Evolutionary conservation across 352 stramenopile genomes (phyloP).

Genomic region (Peronospora farinosa): DNA sequence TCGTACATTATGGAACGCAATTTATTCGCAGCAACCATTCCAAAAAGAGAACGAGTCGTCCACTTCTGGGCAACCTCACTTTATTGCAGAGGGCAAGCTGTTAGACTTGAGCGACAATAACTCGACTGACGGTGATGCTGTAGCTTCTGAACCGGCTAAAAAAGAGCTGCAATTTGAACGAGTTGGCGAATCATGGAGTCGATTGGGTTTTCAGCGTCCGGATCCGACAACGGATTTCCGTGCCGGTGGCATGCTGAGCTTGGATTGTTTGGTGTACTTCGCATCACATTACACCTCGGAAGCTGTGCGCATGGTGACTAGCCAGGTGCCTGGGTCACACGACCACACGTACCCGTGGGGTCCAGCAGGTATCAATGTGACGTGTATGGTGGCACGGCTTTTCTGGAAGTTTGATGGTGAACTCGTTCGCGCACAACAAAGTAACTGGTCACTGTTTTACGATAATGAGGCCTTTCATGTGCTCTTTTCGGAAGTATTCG

Average conservation of each 20-base stretch:
- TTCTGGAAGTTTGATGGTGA: slow-evolving; percentile 82
- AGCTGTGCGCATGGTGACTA: slow-evolving; percentile 67
- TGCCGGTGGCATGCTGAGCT: slow-evolving; percentile 68
- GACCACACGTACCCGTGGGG: slow-evolving; percentile 82
- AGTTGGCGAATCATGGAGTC: slow-evolving; percentile 70
- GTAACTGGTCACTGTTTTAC: slow-evolving; percentile 71
- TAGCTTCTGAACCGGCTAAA: slow-evolving; percentile 5
- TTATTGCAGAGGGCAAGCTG: slow-evolving; percentile 26
- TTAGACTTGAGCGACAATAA: slow-evolving; percentile 20
- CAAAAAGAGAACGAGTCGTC: slow-evolving; percentile 16
- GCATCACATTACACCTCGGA: slow-evolving; percentile 59
- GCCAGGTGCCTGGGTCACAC: slow-evolving; percentile 70
- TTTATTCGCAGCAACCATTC: slow-evolving; percentile 53
- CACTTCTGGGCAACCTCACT: slow-evolving; percentile 12
- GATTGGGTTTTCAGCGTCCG: slow-evolving; percentile 74
- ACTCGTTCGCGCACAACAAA: slow-evolving; percentile 48
- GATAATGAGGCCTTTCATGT: slow-evolving; percentile 65
- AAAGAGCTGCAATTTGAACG: slow-evolving; percentile 51
- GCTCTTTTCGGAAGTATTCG: slow-evolving; percentile 77
- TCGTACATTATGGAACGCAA: slow-evolving; percentile 52
- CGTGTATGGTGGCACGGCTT: slow-evolving; percentile 67
- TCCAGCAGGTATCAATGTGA: slow-evolving; percentile 81
- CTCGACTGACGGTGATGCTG: slow-evolving; percentile 1
- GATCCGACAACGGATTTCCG: slow-evolving; percentile 84
- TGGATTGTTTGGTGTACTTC: slow-evolving; percentile 81